Evolutionary conservation across 2,329 filamentous ascomycete genomes (phyloP), one percentile per base, ranked within the genome.

Genomic region (Ophiostoma ulmi): DNA sequence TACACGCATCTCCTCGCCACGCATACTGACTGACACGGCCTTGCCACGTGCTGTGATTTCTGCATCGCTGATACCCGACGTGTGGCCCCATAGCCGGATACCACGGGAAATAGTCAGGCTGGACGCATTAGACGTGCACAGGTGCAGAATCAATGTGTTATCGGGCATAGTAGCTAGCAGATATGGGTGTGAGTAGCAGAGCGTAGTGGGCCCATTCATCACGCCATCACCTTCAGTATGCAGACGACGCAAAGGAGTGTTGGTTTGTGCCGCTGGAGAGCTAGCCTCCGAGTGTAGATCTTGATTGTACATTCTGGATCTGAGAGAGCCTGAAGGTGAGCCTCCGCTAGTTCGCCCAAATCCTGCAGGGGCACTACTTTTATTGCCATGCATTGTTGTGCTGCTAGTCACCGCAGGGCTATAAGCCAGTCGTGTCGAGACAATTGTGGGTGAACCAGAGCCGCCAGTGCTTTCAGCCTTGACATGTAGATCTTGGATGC

Each of bases 401-500:
- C 36, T 67, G 65, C 14, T 41, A 10, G 13, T 35, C n/a, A 44
- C 39, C 3, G 13, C 13, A 20, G n/a, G 67, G 0, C 80, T 81
- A 71, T 81, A 82, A 17, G 82, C 82, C 4, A 83, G 75, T 8
- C 79, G 76, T 2, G 81, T 82, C 0, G 79, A 78, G 1, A 74
- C 77, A 31, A 83, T 77, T 14, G 80, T 78, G 0, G 81, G 77
- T 5, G 68, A 11, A 22, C 3, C 20, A 65, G 63, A 65, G 3
- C 36, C 63, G 11, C 20, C 10, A 36, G 63, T 39, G 20, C 36
- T 31, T 3, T 10, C 55, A 63, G 75, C 76, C 0, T 76, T 79
- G 63, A 97, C 84, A 71, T 90, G 88, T 63, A 97, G 82, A 78
- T 97, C 94, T 78, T 98, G 94, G n/a, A 98, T 87, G 1, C 93